Evolutionary conservation across 176 grass and related monocot species (phyloP), one percentile per base, ranked within the genome.

Genomic region (Leersia perrieri): DNA sequence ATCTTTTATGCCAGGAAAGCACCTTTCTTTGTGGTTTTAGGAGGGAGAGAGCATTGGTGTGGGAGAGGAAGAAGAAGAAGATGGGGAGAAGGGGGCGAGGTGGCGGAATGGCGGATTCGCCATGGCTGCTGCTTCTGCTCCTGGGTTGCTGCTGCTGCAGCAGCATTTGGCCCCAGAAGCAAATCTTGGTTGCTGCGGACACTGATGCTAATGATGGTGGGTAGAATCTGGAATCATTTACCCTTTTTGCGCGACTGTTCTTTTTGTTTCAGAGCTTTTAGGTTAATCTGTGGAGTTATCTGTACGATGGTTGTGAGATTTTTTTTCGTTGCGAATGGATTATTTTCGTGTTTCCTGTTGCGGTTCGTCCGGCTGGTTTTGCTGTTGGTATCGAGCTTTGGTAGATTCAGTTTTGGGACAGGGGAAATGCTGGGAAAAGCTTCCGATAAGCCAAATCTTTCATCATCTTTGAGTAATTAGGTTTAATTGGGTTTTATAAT

Each of bases 121-220:
- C 57, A 1, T 36, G 82, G 77, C 63, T 75, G 63, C 63, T 63
- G 49, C 20, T 71, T 40, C 63, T 84, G 11, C 53, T 77, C 68
- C 68, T 88, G 16, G n/a, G 6, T 7, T 66, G 18, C 80, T 66
- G 13, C 86, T 68, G 57, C 61, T 16, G 22, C 45, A 38, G 1
- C 70, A 5, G 22, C 87, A 51, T 89, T 80, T 89, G 64, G 65
- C 72, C 87, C 34, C 51, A 51, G 40, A 38, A 15, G 12, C 77
- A 76, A 75, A 85, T 85, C 87, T 81, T 85, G 28, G 82, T 80
- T 63, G 77, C 82, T 75, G 87, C 82, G 7, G 77, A 76, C 41
- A 89, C 87, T 1, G 87, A 89, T 66, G 65, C 87, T 62, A 77
- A 41, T 57, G 87, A 89, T 55, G 71, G 87, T 89, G 65, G 81